A percentile compares a stretch with the other conserved stretches of the same genome.
These are phyloP conservation scores for Coemansia sp. DNA, from an alignment of 192 early-diverging fungal species.

Conservation along the genomic window DNA sequence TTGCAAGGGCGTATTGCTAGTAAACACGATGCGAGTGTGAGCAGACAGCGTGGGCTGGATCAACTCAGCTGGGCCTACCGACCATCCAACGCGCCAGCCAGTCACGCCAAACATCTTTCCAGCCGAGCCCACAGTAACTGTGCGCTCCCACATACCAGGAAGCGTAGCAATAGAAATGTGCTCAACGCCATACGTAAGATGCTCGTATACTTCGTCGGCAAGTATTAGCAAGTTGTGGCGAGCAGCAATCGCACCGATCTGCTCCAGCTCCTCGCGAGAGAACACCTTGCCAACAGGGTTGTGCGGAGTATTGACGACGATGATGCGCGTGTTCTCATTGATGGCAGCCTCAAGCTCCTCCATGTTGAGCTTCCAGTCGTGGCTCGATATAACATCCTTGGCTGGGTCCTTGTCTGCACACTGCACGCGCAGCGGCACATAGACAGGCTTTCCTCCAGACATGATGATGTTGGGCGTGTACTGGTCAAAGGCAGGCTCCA, in stretches of 20 bases:
- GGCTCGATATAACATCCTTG: slow-evolving; percentile 61
- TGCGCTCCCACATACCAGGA: slow-evolving; percentile 86
- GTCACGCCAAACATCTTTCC: slow-evolving; percentile 96
- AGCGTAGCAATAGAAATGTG: slow-evolving; percentile 81
- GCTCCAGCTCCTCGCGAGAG: slow-evolving; percentile 67
- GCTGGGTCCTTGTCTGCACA: slow-evolving; percentile 40
- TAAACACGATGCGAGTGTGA: slow-evolving; percentile 88
- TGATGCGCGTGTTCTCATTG: slow-evolving; percentile 76
- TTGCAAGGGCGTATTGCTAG: slow-evolving; percentile 87
- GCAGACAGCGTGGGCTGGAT: slow-evolving; percentile 77
- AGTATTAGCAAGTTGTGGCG: slow-evolving; percentile 86
- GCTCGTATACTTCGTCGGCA: slow-evolving; percentile 95
- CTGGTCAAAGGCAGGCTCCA: slow-evolving; percentile 96
- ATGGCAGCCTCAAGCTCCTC: slow-evolving; percentile 75
- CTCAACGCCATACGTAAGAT: slow-evolving; percentile 75
- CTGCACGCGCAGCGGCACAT: slow-evolving; percentile 74
- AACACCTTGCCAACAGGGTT: slow-evolving; percentile 92
- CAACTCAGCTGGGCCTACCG: slow-evolving; percentile 72
- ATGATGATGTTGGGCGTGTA: slow-evolving; percentile 85
- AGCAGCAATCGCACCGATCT: slow-evolving; percentile 73
- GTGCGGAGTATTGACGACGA: slow-evolving; percentile 95
- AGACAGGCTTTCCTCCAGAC: slow-evolving; percentile 84
- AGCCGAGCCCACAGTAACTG: slow-evolving; percentile 88
- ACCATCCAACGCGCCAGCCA: slow-evolving; percentile 97
- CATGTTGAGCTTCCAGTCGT: slow-evolving; percentile 88